phyloP scores from a whole-genome alignment of 305 asterid genomes.

The Fraxinus greggii region DNA sequence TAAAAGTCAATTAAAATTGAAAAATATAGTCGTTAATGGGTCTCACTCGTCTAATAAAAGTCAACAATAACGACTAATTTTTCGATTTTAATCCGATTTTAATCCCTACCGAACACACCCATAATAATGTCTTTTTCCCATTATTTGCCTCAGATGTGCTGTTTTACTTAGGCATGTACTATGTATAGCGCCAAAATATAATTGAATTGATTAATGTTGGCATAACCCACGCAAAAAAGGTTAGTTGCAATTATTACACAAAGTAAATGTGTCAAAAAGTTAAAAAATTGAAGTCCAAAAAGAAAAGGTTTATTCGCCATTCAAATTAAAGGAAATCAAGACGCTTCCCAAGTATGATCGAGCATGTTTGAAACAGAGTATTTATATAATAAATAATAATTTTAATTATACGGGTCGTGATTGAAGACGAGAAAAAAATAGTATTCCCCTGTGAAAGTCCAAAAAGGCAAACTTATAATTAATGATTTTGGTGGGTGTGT shows the following conservation, averaged over 20 bases:
- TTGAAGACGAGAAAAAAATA: constrained; percentile 32
- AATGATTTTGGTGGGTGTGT: constrained; percentile 55
- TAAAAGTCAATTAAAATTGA: no score
- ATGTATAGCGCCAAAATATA: background rate
- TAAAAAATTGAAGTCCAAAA: background rate
- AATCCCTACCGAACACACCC: no score
- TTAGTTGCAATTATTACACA: background rate
- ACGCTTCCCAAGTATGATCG: background rate
- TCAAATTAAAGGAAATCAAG: constrained; percentile 9
- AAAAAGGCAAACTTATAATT: constrained; percentile 38
- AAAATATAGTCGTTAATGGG: no score
- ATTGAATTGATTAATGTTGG: background rate
- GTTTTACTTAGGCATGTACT: background rate
- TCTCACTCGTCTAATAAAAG: no score
- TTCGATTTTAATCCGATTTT: no score
- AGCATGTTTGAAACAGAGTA: background rate
- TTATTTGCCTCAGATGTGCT: background rate
- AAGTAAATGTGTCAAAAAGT: background rate
- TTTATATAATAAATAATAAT: background rate
- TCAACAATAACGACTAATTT: no score
- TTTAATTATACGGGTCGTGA: constrained; percentile 33
- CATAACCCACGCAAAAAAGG: background rate
- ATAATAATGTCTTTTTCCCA: background rate
- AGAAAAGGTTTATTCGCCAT: background rate
- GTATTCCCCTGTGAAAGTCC: constrained; percentile 45